Conservation (phyloP, 176 grass and related monocot genomes). For the Carex pumila region DNA sequence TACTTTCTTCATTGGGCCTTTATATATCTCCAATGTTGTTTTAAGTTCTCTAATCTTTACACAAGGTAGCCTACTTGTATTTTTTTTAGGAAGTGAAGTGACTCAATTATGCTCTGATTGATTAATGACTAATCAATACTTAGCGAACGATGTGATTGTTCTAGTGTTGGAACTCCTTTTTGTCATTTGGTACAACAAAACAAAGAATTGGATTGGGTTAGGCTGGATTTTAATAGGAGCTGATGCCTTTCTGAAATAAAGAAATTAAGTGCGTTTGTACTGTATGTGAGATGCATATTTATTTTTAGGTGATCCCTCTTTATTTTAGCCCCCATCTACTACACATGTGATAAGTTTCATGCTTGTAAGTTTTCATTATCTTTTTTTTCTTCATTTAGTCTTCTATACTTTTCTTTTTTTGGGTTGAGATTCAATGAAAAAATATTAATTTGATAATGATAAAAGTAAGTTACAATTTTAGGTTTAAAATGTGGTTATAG, state of each 20-base stretch:
- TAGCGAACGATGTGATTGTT: neutral
- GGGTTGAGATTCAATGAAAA: too few species aligned
- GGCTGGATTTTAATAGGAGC: neutral
- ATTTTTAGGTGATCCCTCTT: too few species aligned
- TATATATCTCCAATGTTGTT: neutral
- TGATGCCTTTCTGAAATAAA: too few species aligned
- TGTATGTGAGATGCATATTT: neutral
- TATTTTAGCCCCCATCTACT: neutral
- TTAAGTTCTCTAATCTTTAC: neutral
- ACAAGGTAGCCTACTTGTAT: neutral
- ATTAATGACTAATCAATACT: neutral
- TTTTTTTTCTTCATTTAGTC: neutral
- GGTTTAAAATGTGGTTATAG: too few species aligned
- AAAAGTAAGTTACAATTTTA: too few species aligned
- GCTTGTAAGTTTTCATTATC: neutral
- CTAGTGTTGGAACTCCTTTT: neutral
- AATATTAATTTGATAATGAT: too few species aligned
- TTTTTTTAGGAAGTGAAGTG: neutral
- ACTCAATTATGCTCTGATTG: neutral
- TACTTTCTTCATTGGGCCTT: neutral
- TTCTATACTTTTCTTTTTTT: neutral
- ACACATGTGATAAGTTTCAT: neutral
- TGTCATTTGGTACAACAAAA: conserved; percentile 2
- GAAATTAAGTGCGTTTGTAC: neutral
- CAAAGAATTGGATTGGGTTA: neutral